These are phyloP conservation scores for Globisporangium iwayamae DNA, from an alignment of 352 stramenopile genomes.

Conservation along the genomic window DNA sequence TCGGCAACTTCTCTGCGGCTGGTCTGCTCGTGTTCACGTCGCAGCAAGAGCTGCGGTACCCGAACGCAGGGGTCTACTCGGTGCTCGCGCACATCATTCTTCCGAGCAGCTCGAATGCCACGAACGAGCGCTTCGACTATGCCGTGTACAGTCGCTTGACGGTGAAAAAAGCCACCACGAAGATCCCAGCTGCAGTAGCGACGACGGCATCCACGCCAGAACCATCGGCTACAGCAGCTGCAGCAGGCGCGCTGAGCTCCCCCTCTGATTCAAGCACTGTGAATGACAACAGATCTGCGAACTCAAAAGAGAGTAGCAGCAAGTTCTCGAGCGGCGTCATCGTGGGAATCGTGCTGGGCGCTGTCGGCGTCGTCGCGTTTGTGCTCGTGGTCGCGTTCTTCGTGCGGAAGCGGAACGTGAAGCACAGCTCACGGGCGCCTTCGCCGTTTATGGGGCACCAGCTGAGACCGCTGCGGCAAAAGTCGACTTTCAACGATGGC, in stretches of 20 bases:
- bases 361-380: not conserved
- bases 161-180: constrained; percentile 13
- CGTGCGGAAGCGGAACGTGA: not conserved
- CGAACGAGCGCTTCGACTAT: constrained; percentile 24
- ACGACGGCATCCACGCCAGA: not conserved
- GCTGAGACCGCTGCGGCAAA: constrained; percentile 2
- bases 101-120: constrained; percentile 5
- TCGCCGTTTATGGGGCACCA: not conserved
- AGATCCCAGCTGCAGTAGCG: not conserved
- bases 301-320: not conserved
- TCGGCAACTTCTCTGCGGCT: constrained; percentile 18
- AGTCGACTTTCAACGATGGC: constrained; percentile 14
- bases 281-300: not conserved
- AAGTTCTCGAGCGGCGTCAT: constrained; percentile 4
- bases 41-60: constrained; percentile 20
- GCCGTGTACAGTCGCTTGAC: constrained; percentile 26
- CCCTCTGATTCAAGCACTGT: not conserved
- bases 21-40: constrained; percentile 21
- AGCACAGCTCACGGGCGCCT: not conserved
- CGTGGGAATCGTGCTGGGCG: constrained; percentile 8
- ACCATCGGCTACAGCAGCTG: not conserved
- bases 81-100: constrained; percentile 33
- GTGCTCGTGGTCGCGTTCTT: constrained; percentile 10
- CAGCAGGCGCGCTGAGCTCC: not conserved
- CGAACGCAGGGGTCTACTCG: constrained; percentile 18